Evolutionary conservation across 2,329 filamentous ascomycete genomes (phyloP).

Genomic region (Hypoxylon sp.): DNA sequence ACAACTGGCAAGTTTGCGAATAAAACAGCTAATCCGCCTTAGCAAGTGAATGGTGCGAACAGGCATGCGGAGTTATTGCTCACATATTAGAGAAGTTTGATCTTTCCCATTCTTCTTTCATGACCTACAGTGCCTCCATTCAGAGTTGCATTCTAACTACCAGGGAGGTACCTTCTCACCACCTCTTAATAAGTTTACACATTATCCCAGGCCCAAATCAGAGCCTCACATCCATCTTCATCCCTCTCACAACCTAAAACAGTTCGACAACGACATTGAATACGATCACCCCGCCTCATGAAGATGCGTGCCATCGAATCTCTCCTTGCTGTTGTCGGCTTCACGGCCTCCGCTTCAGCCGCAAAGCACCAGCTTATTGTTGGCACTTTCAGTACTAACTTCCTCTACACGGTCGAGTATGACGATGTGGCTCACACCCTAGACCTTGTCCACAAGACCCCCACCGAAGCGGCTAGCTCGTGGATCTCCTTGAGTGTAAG

Average conservation of each 20-base stretch:
- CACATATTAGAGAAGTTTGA: neutral
- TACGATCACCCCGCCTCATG: neutral
- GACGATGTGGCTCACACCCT: conserved; percentile 50
- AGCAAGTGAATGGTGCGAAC: neutral
- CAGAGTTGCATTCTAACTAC: neutral
- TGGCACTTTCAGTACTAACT: conserved; percentile 51
- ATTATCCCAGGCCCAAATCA: neutral
- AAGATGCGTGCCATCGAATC: conserved; percentile 19
- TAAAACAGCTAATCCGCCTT: neutral
- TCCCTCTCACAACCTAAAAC: neutral
- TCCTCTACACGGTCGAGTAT: conserved; percentile 54
- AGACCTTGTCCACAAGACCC: conserved; percentile 44
- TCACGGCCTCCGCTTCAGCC: conserved; percentile 26
- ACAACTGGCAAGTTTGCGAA: neutral
- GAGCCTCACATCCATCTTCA: neutral
- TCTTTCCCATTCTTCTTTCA: neutral
- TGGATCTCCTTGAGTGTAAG: conserved; percentile 55
- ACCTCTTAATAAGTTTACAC: neutral
- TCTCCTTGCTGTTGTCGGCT: conserved; percentile 4
- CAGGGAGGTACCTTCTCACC: neutral
- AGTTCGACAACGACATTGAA: neutral
- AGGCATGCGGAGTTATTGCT: neutral
- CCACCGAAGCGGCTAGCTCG: conserved; percentile 45
- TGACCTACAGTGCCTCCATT: neutral
- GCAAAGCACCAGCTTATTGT: conserved; percentile 51